phyloP scores from a whole-genome alignment of 352 stramenopile species.

The Phytophthora hibernalis region DNA sequence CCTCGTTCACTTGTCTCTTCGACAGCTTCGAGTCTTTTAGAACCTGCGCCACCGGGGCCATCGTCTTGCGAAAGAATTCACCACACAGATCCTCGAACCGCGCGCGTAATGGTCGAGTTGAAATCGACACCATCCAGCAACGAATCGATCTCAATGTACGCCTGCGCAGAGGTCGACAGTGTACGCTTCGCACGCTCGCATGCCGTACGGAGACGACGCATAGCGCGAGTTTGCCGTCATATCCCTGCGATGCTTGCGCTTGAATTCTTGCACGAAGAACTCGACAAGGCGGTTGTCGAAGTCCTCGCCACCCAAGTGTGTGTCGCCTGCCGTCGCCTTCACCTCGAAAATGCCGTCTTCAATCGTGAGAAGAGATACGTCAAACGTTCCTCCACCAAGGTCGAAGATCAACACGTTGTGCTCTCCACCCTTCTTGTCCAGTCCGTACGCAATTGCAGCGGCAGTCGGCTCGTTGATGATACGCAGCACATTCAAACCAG shows the following conservation, averaged over 20 bases:
- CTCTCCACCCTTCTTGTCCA: conserved; percentile 96
- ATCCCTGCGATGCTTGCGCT: conserved; percentile 90
- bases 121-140: conserved; percentile 95
- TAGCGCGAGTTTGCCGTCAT: conserved; percentile 87
- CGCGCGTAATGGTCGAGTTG: conserved; percentile 93
- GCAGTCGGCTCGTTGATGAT: conserved; percentile 98
- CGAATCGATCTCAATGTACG: conserved; percentile 96
- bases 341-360: conserved; percentile 98
- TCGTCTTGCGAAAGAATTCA: conserved; percentile 92
- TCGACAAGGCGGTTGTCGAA: conserved; percentile 96
- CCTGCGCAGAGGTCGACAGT: conserved; percentile 93
- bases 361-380: conserved; percentile 94
- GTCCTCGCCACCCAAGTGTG: conserved; percentile 93
- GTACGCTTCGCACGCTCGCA: conserved; percentile 96
- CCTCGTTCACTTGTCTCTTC: conserved; percentile 80
- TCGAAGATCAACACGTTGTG: conserved; percentile 98
- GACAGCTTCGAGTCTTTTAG: conserved; percentile 88
- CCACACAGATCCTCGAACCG: conserved; percentile 90
- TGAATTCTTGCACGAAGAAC: conserved; percentile 94
- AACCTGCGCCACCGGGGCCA: conserved; percentile 88
- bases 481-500: conserved; percentile 93
- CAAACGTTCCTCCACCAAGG: conserved; percentile 95
- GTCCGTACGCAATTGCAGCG: conserved; percentile 90
- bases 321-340: conserved; percentile 95
- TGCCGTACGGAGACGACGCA: conserved; percentile 92